Percentiles rank a stretch among this genome's conserved stretches.
These are phyloP conservation scores for Asterophora parasitica DNA, from an alignment of 768 basidiomycete genomes.

Conservation along the genomic window DNA sequence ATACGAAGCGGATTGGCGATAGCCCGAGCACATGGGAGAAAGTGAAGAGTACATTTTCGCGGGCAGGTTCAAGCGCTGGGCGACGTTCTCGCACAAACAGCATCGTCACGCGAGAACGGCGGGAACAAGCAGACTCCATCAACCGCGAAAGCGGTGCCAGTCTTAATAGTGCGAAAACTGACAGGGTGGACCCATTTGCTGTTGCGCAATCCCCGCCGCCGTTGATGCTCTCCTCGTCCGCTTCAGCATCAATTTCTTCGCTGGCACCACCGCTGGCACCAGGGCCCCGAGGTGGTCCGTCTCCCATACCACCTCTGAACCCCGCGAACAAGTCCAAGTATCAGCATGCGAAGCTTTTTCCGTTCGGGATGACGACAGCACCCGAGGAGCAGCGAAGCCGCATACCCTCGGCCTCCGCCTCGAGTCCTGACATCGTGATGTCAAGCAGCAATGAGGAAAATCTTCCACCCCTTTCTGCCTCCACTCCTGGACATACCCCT, in stretches of 20 bases:
- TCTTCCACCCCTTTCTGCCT: slow-evolving; percentile 35
- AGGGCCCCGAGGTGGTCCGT: slow-evolving; percentile 49
- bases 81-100: slow-evolving; percentile 80
- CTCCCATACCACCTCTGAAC: slow-evolving; percentile 75
- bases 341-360: slow-evolving; percentile 76
- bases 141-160: slow-evolving; percentile 77
- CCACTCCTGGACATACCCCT: slow-evolving; percentile 44
- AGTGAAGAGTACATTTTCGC: slow-evolving; percentile 61
- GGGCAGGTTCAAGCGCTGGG: slow-evolving; percentile 61
- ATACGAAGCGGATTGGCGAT: slow-evolving; percentile 56
- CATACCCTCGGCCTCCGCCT: slow-evolving; percentile 39
- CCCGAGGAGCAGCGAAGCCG: slow-evolving; percentile 71
- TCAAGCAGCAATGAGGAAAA: slow-evolving; percentile 46
- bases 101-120: slow-evolving; percentile 58
- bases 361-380: slow-evolving; percentile 72
- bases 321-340: slow-evolving; percentile 69
- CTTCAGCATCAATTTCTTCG: slow-evolving; percentile 68
- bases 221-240: slow-evolving; percentile 57
- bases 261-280: slow-evolving; percentile 46
- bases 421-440: slow-evolving; percentile 39
- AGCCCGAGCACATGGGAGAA: slow-evolving; percentile 64
- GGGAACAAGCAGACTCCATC: slow-evolving; percentile 67
- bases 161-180: slow-evolving; percentile 55
- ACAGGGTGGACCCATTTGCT: slow-evolving; percentile 40
- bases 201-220: slow-evolving; percentile 37